A percentile compares a stretch with the other conserved stretches of the same genome.
phyloP scores from a whole-genome alignment of 140 eudicot genomes.

The Ambrosia hybrid region DNA sequence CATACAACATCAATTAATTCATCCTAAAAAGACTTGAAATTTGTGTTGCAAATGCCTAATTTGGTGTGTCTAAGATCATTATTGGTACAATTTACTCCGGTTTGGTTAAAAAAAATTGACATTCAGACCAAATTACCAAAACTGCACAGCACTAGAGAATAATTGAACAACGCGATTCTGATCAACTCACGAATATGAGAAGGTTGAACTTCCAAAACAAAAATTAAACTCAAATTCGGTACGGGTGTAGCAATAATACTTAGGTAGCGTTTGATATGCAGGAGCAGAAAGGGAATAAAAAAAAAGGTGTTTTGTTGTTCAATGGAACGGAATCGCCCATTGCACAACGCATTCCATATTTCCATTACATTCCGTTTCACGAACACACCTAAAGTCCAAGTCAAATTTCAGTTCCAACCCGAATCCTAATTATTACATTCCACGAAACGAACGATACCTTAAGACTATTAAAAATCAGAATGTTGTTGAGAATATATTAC shows the following conservation, averaged over 20 bases:
- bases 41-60: not conserved
- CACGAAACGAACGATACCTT: too few relatives aligned
- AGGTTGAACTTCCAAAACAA: not conserved
- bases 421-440: too few relatives aligned
- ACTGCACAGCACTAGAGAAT: not conserved
- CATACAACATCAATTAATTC: not conserved
- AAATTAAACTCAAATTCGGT: not conserved
- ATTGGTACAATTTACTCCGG: not conserved
- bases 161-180: not conserved
- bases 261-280: too few relatives aligned
- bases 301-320: too few relatives aligned
- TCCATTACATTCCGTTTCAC: too few relatives aligned
- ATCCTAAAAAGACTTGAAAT: not conserved
- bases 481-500: not conserved
- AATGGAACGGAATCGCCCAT: not conserved
- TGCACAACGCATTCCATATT: too few relatives aligned
- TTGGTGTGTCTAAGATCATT: not conserved
- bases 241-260: not conserved
- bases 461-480: too few relatives aligned
- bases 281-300: too few relatives aligned
- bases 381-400: too few relatives aligned
- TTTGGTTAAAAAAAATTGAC: not conserved
- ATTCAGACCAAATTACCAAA: not conserved
- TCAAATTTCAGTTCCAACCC: too few relatives aligned
- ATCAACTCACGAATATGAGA: not conserved